Base-by-base conservation (phyloP, 306 rosid species). In the Notholithocarpus densiflorus region DNA sequence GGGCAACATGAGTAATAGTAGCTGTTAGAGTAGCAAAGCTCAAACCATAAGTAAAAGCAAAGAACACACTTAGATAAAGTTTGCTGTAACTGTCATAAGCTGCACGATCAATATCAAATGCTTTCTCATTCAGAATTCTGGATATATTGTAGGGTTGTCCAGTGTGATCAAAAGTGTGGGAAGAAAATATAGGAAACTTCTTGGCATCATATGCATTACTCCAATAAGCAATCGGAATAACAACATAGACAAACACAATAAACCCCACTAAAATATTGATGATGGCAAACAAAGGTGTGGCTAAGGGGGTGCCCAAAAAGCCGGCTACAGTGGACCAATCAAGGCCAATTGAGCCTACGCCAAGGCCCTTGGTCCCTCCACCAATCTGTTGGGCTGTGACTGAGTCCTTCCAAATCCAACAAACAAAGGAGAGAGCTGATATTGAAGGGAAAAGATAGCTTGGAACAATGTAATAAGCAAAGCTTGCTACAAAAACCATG, bases 321-420 rank as follows among this genome's bases (percentile, higher is more conserved):
- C 91, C 81, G 10, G 89, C 94, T 72, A 90, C 91, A 0, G 98
- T 87, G 53, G 90, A 87, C 98, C 98, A 95, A 27, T 95, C 98
- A 0, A 95, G 32, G 68, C 87, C 85, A 20, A 95, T 89, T 1
- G 98, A 88, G 34, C 95, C 93, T 11, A 95, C 52, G n/a, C 98
- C 98, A 3, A 95, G 91, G 54, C 98, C 98, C 0, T 23, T 13
- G 34, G 60, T 21, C 14, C 98, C 98, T 1, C 97, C 91, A 68
- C 98, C 98, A 23, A 92, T 82, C 81, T 92, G 98, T 8, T 95
- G 98, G 23, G 98, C 98, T 0, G 87, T 74, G 52, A 91, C 37
- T 19, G 98, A 95, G 2, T 90, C 77, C 76, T 86, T 89, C 98
- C 98, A 92, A 31, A 95, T 83, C 72, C 81, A 85, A 68, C 98